Percentiles rank a stretch among this genome's conserved stretches.
Evolutionary conservation across 2,329 filamentous ascomycete genomes (phyloP).

Genomic region (Pyrenochaeta sp.): DNA sequence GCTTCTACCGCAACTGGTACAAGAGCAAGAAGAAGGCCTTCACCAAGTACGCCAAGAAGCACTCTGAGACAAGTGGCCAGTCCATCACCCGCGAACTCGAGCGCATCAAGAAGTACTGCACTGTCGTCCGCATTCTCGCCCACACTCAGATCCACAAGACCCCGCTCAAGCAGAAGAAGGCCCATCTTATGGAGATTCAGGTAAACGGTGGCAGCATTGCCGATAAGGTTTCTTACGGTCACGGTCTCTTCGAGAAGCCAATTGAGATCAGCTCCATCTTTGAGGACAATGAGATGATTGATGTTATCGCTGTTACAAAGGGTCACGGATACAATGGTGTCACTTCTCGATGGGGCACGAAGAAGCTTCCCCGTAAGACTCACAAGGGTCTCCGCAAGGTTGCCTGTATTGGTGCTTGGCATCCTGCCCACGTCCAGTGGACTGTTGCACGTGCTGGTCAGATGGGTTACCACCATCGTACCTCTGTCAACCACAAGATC

Average conservation of each 20-base stretch:
- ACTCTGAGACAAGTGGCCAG: constrained; percentile 90
- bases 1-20: constrained; percentile 99
- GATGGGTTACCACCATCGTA: constrained; percentile 99
- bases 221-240: constrained; percentile 96
- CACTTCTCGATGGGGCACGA: constrained; percentile 98
- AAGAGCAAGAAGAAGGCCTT: constrained; percentile 99
- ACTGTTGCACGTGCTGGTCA: constrained; percentile 99
- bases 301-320: constrained; percentile 99
- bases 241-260: constrained; percentile 98
- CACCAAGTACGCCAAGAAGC: constrained; percentile 99
- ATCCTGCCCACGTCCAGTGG: constrained; percentile 99
- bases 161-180: constrained; percentile 99
- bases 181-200: constrained; percentile 99
- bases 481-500: constrained; percentile 99
- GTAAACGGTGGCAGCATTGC: constrained; percentile 95
- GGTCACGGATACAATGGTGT: constrained; percentile 99
- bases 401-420: constrained; percentile 99
- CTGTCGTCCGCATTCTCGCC: constrained; percentile 97
- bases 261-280: constrained; percentile 93
- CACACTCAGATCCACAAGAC: constrained; percentile 99
- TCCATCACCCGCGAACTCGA: constrained; percentile 97
- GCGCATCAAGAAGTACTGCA: constrained; percentile 99
- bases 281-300: constrained; percentile 99
- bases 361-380: constrained; percentile 99
- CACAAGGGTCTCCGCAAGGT: constrained; percentile 99